These are phyloP conservation scores for Veloporphyrellus conicus DNA, from an alignment of 1,284 basidiomycete genomes.

Conservation along the genomic window DNA sequence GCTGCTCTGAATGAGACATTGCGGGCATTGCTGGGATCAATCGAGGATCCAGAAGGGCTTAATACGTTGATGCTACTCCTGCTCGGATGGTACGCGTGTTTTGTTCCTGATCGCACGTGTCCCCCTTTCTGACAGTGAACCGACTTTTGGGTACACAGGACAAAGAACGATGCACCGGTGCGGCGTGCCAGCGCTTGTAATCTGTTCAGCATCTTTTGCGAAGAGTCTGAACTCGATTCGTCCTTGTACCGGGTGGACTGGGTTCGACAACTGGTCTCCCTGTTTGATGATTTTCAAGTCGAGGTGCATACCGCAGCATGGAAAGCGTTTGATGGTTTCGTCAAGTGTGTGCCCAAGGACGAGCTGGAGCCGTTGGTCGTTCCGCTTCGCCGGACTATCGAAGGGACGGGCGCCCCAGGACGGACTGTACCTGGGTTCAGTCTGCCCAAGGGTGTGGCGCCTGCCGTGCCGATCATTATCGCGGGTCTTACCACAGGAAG, in stretches of 20 bases:
- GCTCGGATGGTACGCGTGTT: conserved; percentile 70
- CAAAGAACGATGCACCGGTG: conserved; percentile 66
- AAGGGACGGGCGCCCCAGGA: conserved; percentile 79
- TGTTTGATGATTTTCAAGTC: conserved; percentile 77
- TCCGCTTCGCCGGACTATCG: conserved; percentile 84
- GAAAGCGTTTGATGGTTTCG: conserved; percentile 80
- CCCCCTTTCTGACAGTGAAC: background rate
- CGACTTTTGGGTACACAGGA: conserved; percentile 47
- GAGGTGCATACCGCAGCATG: conserved; percentile 81
- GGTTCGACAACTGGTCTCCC: conserved; percentile 87
- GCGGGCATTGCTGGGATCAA: conserved; percentile 68
- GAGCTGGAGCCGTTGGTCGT: conserved; percentile 88
- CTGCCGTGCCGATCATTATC: conserved; percentile 85
- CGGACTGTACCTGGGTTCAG: conserved; percentile 83
- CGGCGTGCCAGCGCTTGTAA: conserved; percentile 77
- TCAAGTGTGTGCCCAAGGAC: conserved; percentile 90
- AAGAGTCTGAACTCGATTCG: conserved; percentile 74
- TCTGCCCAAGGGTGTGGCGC: conserved; percentile 85
- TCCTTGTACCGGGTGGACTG: conserved; percentile 89
- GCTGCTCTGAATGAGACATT: conserved; percentile 76
- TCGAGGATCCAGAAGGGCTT: conserved; percentile 80
- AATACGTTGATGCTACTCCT: conserved; percentile 85
- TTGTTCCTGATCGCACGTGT: background rate
- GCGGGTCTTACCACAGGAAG: conserved; percentile 80
- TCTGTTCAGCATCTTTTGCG: conserved; percentile 78